Evolutionary conservation across 306 rosid species (phyloP), one percentile per base, ranked within the genome.

Genomic region (Cucurbita argyrosperma): DNA sequence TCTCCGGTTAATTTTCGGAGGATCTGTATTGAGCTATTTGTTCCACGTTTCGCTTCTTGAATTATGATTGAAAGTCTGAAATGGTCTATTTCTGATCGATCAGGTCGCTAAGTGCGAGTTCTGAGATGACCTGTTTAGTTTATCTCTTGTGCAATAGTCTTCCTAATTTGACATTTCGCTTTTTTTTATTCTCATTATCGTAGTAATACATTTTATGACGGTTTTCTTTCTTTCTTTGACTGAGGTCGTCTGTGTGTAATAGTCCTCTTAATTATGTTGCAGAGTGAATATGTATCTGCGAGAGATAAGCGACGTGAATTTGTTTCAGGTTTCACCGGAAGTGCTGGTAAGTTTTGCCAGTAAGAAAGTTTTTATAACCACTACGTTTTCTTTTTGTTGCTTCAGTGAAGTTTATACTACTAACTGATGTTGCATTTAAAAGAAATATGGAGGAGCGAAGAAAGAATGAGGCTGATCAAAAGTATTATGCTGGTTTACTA

Each of bases 231-330:
- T 13, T 18, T 18, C 21, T 60, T 13, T 59, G 5, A 7, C 64
- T 71, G 21, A 45, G 11, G 19, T 23, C 6, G 18, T 61, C 39
- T 60, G n/a, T 37, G 15, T 56, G 30, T 37, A 30, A 30, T 30
- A 30, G 35, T 30, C 35, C 35, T 30, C 35, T 30, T 30, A 30
- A 30, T 30, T 30, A 30, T 26, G 66, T 77, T 84, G 87, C 92
- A 95, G 99, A 91, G 99, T 71, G 99, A 95, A 84, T 95, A 95
- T 76, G 99, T 95, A 13, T 95, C 99, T 54, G 86, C 80, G 0
- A 83, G 99, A 76, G 99, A 95, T 80, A 87, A 87, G 72, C 83
- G 99, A 58, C 99, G 99, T 14, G 74, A 78, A 72, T 95, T 95
- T 56, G 89, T 95, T 79, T 95, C 99, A 6, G 99, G 97, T 77